Base-by-base conservation (phyloP, 331 rosid genomes). In the Pyracantha coccinea region DNA sequence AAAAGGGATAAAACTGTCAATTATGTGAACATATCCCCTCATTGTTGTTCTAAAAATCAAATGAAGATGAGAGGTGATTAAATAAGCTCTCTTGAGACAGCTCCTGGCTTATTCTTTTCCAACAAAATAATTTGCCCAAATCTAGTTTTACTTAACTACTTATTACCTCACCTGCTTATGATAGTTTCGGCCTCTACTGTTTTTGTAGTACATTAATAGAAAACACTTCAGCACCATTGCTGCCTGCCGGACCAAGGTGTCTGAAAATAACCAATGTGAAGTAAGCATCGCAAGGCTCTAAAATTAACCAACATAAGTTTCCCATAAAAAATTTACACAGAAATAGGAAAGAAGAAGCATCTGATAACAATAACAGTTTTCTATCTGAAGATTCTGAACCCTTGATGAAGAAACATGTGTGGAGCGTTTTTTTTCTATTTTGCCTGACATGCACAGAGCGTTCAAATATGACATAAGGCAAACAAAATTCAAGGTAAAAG, bases 201-300 rank as follows among this genome's bases (percentile, higher is more conserved):
- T 94, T 90, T 90, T 94, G 86, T 83, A 90, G 86, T 90, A 89
- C 86, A 94, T 87, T 80, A 94, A 86, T 75, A 94, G 77, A 73
- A 81, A 64, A 80, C 93, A 94, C 89, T 94, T 94, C 75, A 87
- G 66, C 68, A 86, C 85, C 97, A 94, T 94, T 63, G 89, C 96
- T 60, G 97, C 97, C 82, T 92, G 97, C 67, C 97, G 92, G 29
- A 83, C 99, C 96, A 94, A 80, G 71, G 96, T 85, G 85, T 94
- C 99, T 94, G 97, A 84, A 86, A 70, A 62, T 44, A 75, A 85
- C 66, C 81, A 81, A 67, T 62, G 55, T 58, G 31, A 70, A 68
- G 81, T 66, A 29, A 81, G 55, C 41, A 75, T 21, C 38, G 45
- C 79, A 82, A 59, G 16, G 44, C 62, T 14, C 44, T 27, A 65